phyloP scores from a whole-genome alignment of 345 rosid species.

The Nasturtium officinale region DNA sequence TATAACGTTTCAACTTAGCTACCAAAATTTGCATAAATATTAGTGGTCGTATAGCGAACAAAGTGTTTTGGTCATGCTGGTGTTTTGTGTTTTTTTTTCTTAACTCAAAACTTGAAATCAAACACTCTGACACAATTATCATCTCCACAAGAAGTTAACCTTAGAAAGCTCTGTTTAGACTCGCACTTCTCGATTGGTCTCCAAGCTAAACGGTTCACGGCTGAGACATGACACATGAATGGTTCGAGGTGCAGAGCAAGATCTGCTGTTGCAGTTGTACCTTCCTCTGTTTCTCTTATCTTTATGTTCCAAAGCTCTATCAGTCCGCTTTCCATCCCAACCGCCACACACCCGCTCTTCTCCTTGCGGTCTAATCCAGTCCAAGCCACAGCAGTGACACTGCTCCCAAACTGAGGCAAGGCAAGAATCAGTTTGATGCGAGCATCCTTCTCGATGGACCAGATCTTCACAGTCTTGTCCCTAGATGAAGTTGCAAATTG shows the following conservation, averaged over 20 bases:
- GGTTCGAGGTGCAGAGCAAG: slow-evolving; percentile 53
- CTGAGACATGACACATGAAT: slow-evolving; percentile 73
- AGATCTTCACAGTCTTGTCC: slow-evolving; percentile 91
- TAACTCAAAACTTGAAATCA: slow-evolving; percentile 47
- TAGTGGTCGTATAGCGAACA: neutral
- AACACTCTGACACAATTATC: slow-evolving; percentile 86
- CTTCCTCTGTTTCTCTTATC: slow-evolving; percentile 40
- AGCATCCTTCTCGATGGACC: slow-evolving; percentile 59
- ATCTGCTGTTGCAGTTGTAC: slow-evolving; percentile 43
- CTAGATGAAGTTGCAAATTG: slow-evolving; percentile 93
- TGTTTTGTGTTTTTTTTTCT: slow-evolving; percentile 33
- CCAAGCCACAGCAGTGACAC: slow-evolving; percentile 91
- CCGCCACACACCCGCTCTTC: slow-evolving; percentile 62
- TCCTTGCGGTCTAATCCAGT: slow-evolving; percentile 56
- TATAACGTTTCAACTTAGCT: neutral
- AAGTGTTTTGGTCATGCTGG: neutral
- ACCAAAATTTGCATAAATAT: slow-evolving; percentile 26
- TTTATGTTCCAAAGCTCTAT: slow-evolving; percentile 68
- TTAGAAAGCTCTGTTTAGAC: slow-evolving; percentile 44
- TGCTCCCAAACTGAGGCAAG: slow-evolving; percentile 70
- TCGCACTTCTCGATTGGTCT: slow-evolving; percentile 47
- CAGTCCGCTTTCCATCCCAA: slow-evolving; percentile 83
- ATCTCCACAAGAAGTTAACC: slow-evolving; percentile 78
- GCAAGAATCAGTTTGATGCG: slow-evolving; percentile 56
- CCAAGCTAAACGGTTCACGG: slow-evolving; percentile 82